These are phyloP conservation scores for Pseudotsuga menziesii DNA, from an alignment of 75 land plant genomes.

Conservation along the genomic window DNA sequence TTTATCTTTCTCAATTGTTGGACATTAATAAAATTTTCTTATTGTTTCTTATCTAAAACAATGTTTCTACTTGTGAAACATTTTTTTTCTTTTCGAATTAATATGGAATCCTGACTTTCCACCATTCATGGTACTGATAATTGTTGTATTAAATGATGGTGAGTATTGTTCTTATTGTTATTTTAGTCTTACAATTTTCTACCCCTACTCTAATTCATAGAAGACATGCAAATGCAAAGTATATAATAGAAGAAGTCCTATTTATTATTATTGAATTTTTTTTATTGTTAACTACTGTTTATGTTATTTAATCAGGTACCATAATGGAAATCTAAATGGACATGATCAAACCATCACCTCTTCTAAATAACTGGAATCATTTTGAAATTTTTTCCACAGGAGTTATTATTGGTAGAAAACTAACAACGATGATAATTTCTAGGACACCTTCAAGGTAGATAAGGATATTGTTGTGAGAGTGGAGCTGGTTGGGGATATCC, in stretches of 20 bases:
- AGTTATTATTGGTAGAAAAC: too few species aligned
- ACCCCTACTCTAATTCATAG: not conserved
- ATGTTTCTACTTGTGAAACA: too few species aligned
- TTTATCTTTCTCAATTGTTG: too few species aligned
- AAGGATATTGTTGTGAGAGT: too few species aligned
- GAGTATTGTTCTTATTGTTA: constrained; percentile 11
- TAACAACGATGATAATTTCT: too few species aligned
- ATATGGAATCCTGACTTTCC: constrained; percentile 49
- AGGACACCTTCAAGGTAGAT: too few species aligned
- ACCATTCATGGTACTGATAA: constrained; percentile 59
- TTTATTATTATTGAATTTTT: not conserved
- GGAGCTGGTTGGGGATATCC: too few species aligned
- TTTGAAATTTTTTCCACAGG: too few species aligned
- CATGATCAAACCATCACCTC: constrained; percentile 54
- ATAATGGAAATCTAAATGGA: constrained; percentile 70
- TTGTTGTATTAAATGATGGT: constrained; percentile 62
- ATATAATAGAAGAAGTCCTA: not conserved
- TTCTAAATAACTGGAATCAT: too few species aligned
- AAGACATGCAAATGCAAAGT: not conserved
- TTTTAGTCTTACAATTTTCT: not conserved
- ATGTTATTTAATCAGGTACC: constrained; percentile 29
- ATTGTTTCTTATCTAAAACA: too few species aligned
- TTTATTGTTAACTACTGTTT: not conserved
- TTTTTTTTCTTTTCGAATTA: too few species aligned
- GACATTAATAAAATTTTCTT: too few species aligned